These are phyloP conservation scores for Amanita pseudoporphyria DNA, from an alignment of 768 basidiomycete genomes.

Conservation along the genomic window DNA sequence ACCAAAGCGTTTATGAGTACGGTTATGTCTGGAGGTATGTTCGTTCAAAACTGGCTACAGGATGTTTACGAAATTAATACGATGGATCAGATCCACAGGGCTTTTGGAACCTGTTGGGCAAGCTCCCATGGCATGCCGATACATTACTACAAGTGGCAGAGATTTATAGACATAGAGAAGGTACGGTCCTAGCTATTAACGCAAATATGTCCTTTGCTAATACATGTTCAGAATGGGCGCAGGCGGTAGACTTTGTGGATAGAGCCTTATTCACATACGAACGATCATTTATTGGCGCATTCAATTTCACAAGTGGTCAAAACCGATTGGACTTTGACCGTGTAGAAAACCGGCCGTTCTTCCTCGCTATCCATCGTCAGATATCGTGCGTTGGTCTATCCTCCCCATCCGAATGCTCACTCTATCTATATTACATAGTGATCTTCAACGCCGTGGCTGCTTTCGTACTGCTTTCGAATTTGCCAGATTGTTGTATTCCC, in stretches of 20 bases:
- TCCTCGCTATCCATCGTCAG: conserved; percentile 78
- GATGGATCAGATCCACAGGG: conserved; percentile 56
- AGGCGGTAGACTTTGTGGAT: conserved; percentile 82
- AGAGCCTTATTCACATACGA: conserved; percentile 93
- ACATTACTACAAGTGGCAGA: conserved; percentile 83
- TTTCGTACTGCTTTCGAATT: conserved; percentile 89
- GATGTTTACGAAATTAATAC: neutral
- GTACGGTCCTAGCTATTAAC: conserved; percentile 26
- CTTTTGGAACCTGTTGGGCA: conserved; percentile 66
- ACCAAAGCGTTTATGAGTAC: conserved; percentile 74
- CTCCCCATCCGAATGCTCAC: neutral
- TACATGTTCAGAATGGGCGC: conserved; percentile 52
- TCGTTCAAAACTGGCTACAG: neutral
- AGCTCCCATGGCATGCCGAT: conserved; percentile 87
- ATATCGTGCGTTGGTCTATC: conserved; percentile 45
- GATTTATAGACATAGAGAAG: conserved; percentile 81
- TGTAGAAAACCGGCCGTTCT: conserved; percentile 91
- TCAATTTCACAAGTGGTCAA: conserved; percentile 73
- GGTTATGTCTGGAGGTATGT: conserved; percentile 73
- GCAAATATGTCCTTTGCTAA: neutral
- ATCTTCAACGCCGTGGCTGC: conserved; percentile 84
- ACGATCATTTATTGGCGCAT: conserved; percentile 77
- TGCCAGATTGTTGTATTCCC: conserved; percentile 70
- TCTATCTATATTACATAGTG: conserved; percentile 30
- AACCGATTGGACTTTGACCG: conserved; percentile 84